Conservation (phyloP, 352 stramenopile genomes). For the Pythium dissotocum region DNA sequence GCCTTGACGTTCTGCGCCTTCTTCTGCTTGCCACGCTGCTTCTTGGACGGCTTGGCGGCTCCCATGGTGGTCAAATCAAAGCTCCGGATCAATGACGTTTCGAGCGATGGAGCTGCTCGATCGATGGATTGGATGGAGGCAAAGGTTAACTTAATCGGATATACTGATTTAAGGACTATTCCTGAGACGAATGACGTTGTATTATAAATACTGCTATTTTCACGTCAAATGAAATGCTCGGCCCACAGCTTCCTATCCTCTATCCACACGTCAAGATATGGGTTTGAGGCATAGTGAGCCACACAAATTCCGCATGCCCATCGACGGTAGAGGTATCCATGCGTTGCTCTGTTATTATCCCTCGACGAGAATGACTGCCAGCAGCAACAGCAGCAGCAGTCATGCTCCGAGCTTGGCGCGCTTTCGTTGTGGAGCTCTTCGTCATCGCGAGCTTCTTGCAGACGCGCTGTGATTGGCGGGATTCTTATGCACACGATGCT, state of each 20-base stretch:
- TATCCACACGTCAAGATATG: too few species aligned
- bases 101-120: neutral
- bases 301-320: neutral
- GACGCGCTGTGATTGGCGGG: conserved; percentile 37
- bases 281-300: too few species aligned
- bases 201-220: too few species aligned
- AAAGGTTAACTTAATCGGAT: conserved; percentile 15
- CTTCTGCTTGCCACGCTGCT: conserved; percentile 77
- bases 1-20: conserved; percentile 30
- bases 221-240: too few species aligned
- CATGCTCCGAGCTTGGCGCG: neutral
- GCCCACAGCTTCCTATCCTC: too few species aligned
- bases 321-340: neutral
- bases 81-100: conserved; percentile 3
- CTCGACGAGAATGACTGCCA: neutral
- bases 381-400: neutral
- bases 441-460: conserved; percentile 2
- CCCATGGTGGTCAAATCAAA: conserved; percentile 33
- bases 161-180: neutral
- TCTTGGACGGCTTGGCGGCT: conserved; percentile 69
- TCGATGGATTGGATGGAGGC: conserved; percentile 2
- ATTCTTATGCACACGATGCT: conserved; percentile 19
- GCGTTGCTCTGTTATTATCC: neutral
- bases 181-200: neutral
- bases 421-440: neutral